These are phyloP conservation scores for Aspergillus sp. DNA, from an alignment of 2,329 filamentous ascomycete genomes.

Conservation along the genomic window DNA sequence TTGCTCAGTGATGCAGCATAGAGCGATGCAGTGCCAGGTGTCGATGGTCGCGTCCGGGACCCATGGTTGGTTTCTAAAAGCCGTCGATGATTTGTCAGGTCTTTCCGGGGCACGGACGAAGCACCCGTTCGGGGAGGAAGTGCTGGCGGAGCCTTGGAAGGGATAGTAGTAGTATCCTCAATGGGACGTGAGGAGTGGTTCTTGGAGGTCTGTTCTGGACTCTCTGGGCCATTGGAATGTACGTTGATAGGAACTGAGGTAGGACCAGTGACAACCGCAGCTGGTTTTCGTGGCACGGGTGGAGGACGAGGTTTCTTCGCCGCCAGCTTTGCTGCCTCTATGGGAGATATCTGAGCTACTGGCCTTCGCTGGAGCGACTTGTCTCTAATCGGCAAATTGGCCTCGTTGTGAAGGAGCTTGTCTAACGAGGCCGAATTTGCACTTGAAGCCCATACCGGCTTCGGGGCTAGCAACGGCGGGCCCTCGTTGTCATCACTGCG, in stretches of 20 bases:
- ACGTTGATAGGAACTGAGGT: neutral
- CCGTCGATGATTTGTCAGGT: constrained; percentile 9
- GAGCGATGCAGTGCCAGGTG: constrained; percentile 29
- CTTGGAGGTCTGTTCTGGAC: constrained; percentile 10
- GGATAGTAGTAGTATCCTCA: constrained; percentile 12
- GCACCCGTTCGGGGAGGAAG: constrained; percentile 29
- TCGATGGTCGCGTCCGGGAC: constrained; percentile 23
- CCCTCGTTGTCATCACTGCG: constrained; percentile 14
- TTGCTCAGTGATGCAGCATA: constrained; percentile 27
- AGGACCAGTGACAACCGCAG: neutral
- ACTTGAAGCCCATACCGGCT: constrained; percentile 24
- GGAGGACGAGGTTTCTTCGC: constrained; percentile 21
- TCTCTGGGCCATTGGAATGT: neutral
- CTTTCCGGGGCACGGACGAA: constrained; percentile 1
- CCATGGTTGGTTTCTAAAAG: constrained; percentile 10
- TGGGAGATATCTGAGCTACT: neutral
- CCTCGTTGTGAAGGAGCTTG: constrained; percentile 5
- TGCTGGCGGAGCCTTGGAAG: constrained; percentile 24
- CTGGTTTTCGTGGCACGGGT: constrained; percentile 18
- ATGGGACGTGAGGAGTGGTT: constrained; percentile 19
- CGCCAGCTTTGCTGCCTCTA: constrained; percentile 10
- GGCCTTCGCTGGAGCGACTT: constrained; percentile 16
- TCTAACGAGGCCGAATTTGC: constrained; percentile 7
- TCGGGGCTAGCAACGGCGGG: constrained; percentile 27
- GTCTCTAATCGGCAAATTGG: constrained; percentile 3